Percentiles rank a stretch among this genome's conserved stretches.
These are phyloP conservation scores for Chaetomiaceae sp. DNA, from an alignment of 2,329 filamentous ascomycete species.

Conservation along the genomic window DNA sequence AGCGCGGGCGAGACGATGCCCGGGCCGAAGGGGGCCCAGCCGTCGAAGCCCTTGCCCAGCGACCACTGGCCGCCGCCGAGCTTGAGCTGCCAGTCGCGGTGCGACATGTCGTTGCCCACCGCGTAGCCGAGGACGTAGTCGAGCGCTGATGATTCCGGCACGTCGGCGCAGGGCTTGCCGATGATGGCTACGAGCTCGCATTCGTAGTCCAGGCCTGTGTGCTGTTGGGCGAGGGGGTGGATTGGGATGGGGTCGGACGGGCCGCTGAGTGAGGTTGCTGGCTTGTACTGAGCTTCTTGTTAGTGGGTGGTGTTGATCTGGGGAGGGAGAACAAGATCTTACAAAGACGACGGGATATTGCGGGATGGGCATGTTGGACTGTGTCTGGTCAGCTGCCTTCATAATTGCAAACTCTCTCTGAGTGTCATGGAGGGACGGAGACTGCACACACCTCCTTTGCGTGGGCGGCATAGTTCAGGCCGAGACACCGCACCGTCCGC, in stretches of 20 bases:
- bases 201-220: conserved; percentile 69
- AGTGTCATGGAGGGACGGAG: not conserved
- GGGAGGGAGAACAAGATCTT: conserved; percentile 27
- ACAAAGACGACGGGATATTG: conserved; percentile 68
- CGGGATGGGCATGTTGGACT: conserved; percentile 62
- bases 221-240: conserved; percentile 58
- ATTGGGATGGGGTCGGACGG: conserved; percentile 64
- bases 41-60: conserved; percentile 69
- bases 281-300: conserved; percentile 58
- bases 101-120: conserved; percentile 74
- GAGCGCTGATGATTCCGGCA: conserved; percentile 61
- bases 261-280: conserved; percentile 59
- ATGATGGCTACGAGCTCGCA: conserved; percentile 73
- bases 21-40: conserved; percentile 69
- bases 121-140: conserved; percentile 70
- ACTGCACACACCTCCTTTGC: conserved; percentile 53
- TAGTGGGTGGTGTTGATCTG: not conserved
- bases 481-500: conserved; percentile 63
- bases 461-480: conserved; percentile 68
- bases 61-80: conserved; percentile 65
- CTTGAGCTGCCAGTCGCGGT: conserved; percentile 70
- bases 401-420: too few relatives aligned
- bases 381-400: not conserved
- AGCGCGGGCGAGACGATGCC: conserved; percentile 58
- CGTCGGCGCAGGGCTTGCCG: conserved; percentile 60